Base-by-base conservation (phyloP, 2,329 filamentous ascomycete genomes). In the Colletotrichum filicis region DNA sequence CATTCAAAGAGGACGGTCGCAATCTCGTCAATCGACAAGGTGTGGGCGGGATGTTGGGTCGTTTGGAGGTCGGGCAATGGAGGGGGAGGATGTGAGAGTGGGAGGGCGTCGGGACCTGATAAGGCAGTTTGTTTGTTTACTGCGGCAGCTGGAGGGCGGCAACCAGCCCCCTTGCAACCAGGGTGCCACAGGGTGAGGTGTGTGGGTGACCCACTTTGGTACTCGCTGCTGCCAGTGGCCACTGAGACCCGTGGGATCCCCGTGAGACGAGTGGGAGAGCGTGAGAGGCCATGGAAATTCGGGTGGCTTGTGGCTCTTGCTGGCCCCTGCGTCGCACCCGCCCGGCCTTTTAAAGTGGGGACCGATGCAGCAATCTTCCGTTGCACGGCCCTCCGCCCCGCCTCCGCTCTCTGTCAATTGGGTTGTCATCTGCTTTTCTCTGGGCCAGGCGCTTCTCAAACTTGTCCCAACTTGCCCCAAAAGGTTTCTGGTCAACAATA, bases 61-160 rank as follows among this genome's bases (percentile, higher is more conserved):
- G 61, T 64, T 63, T 61, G 56, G 42, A 73, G 74, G 67, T 69
- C 69, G 66, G 72, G 66, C 53, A 73, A 75, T 65, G 65, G 62
- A 74, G 73, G 68, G 66, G 63, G 35, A 61, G 42, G 42, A 49
- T 49, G 19, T 22, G 42, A 49, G 66, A 71, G 73, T 65, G 71
- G 69, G 72, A 59, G 66, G 74, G 73, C 46, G 61, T 74, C 49
- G 72, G 71, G 66, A 74, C 80, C 79, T 75, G 73, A 78, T 80
- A 68, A 63, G 79, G 80, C 73, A 82, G 77, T 82, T 82, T 82
- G 80, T 82, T 82, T 82, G 79, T 82, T 82, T 82, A 79, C 78
- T 76, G 74, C 70, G 72, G 62, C 74, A 75, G 67, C 42, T 67
- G 37, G 62, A 28, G 67, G 72, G 60, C 73, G 66, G 70, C 71